Percentiles rank a stretch among this genome's conserved stretches.
Conservation (phyloP, 108 stramenopile genomes). For the Nitzschia sp. region DNA sequence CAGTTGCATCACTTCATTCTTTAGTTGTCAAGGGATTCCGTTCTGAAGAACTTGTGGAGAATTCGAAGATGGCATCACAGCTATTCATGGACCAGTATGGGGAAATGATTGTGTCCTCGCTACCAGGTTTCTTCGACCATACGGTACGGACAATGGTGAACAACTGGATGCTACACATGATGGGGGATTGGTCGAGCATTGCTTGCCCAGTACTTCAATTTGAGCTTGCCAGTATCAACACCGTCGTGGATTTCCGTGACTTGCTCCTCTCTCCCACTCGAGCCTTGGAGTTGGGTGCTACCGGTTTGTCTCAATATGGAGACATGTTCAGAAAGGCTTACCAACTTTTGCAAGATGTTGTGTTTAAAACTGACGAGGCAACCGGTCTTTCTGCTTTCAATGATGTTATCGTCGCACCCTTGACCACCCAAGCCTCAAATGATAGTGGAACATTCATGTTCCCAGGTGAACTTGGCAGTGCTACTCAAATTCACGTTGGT, state of each 20-base stretch:
- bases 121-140: constrained; percentile 33
- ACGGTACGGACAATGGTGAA: constrained; percentile 33
- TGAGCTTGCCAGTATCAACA: neutral
- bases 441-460: constrained; percentile 41
- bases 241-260: constrained; percentile 65
- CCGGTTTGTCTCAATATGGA: constrained; percentile 53
- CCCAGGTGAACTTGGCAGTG: constrained; percentile 30
- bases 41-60: constrained; percentile 12
- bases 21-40: constrained; percentile 22
- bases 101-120: constrained; percentile 22
- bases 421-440: constrained; percentile 52
- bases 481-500: constrained; percentile 48
- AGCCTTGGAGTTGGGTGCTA: constrained; percentile 42
- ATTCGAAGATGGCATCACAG: constrained; percentile 3
- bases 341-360: constrained; percentile 32
- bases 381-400: constrained; percentile 59
- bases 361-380: constrained; percentile 48
- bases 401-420: constrained; percentile 45
- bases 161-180: constrained; percentile 30
- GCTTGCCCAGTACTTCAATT: constrained; percentile 8
- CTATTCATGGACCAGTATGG: constrained; percentile 30
- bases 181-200: constrained; percentile 4
- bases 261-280: constrained; percentile 39
- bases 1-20: constrained; percentile 10
- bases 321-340: constrained; percentile 43